Conservation (phyloP, 257 asterid genomes). For the Verbascum thapsus region DNA sequence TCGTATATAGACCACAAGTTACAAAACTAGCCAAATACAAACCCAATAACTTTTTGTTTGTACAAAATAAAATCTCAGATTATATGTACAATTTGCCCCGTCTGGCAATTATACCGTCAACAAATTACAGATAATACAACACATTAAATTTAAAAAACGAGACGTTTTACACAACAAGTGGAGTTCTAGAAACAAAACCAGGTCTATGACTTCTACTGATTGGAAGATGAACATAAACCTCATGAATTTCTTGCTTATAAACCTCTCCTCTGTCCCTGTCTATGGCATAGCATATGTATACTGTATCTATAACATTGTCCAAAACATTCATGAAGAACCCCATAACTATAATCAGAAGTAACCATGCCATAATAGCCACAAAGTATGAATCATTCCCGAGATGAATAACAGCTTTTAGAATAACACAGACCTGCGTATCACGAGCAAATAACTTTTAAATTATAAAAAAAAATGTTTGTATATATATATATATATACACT, state of each 20-base stretch:
- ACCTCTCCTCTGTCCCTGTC: conserved; percentile 93
- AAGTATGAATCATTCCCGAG: conserved; percentile 77
- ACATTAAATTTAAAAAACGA: conserved; percentile 23
- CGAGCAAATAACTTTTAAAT: background rate
- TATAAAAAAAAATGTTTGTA: no score
- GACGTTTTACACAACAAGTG: conserved; percentile 49
- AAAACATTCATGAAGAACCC: conserved; percentile 74
- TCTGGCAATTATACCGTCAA: conserved; percentile 35
- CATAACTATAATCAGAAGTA: conserved; percentile 62
- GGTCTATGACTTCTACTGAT: conserved; percentile 82
- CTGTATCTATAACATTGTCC: conserved; percentile 80
- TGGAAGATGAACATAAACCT: conserved; percentile 91
- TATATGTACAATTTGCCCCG: conserved; percentile 43
- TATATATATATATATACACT: no score
- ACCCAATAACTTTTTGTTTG: no score
- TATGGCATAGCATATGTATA: conserved; percentile 87
- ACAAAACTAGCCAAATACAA: no score
- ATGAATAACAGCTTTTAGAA: conserved; percentile 54
- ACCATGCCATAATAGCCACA: conserved; percentile 75
- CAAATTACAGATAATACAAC: conserved; percentile 47
- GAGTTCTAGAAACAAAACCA: conserved; percentile 55
- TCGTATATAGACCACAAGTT: no score
- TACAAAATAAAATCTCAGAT: conserved; percentile 37
- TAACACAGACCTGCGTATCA: conserved; percentile 62
- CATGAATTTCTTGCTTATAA: conserved; percentile 79